These are phyloP conservation scores for Sporothrix schenckii DNA, from an alignment of 2,329 filamentous ascomycete genomes.

Conservation along the genomic window DNA sequence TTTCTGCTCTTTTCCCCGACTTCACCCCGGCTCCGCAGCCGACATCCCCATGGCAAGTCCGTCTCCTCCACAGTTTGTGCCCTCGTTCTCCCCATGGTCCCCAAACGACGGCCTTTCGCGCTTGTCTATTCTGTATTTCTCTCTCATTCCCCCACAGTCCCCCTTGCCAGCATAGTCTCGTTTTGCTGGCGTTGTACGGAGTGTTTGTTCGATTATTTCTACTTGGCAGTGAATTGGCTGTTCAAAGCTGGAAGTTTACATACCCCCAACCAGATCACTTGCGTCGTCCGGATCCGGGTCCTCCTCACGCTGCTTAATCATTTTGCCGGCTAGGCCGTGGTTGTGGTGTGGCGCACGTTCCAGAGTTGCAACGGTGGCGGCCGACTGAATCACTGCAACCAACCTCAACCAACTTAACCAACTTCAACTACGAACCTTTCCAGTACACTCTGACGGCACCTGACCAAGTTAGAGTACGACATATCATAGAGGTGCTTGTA, in stretches of 20 bases:
- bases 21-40: background rate
- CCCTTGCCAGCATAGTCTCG: background rate
- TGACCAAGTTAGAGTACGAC: too few relatives aligned
- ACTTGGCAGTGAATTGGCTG: background rate
- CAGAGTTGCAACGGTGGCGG: background rate
- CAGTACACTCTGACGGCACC: too few relatives aligned
- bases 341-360: background rate
- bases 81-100: slow-evolving; percentile 3
- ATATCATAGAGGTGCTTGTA: too few relatives aligned
- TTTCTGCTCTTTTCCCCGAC: background rate
- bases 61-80: background rate
- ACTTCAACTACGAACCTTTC: too few relatives aligned
- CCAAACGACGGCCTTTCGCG: background rate
- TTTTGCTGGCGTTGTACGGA: background rate
- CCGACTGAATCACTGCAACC: background rate
- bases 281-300: background rate
- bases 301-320: background rate
- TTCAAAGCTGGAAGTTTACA: background rate
- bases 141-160: background rate
- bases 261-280: background rate
- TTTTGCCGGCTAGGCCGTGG: background rate
- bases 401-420: too few relatives aligned
- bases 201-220: background rate
- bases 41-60: background rate
- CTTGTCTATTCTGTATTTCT: too few relatives aligned